Conservation (phyloP, 371 early-diverging fungal species). For the Amoeboaphelidium occidentale region DNA sequence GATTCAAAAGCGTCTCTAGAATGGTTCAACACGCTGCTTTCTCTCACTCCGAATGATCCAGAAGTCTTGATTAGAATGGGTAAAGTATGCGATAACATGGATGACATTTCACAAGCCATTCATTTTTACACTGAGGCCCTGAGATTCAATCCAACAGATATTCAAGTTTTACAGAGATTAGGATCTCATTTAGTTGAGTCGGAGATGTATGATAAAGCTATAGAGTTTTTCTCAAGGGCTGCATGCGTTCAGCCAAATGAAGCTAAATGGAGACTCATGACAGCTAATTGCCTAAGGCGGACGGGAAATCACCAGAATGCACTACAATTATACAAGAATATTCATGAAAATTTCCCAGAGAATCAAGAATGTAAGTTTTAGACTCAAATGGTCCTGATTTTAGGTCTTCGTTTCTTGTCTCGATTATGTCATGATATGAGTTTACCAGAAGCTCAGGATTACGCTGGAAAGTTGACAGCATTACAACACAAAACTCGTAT, state of each 20-base stretch:
- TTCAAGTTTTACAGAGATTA: constrained; percentile 22
- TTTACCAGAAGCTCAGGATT: no score
- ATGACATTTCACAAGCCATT: constrained; percentile 23
- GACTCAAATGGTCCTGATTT: no score
- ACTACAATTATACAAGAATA: constrained; percentile 17
- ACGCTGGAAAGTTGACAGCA: no score
- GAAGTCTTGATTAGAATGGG: constrained; percentile 18
- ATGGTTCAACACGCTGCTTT: constrained; percentile 23
- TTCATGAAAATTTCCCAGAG: constrained; percentile 20
- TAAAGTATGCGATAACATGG: constrained; percentile 14
- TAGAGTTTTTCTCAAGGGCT: constrained; percentile 22
- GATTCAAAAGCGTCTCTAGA: constrained; percentile 18
- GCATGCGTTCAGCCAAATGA: constrained; percentile 16
- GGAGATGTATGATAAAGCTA: constrained; percentile 27
- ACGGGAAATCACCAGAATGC: constrained; percentile 22
- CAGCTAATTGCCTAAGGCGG: constrained; percentile 19
- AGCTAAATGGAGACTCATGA: constrained; percentile 24
- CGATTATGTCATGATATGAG: no score
- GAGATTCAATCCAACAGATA: constrained; percentile 18
- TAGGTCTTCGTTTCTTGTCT: no score
- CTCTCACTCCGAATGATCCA: constrained; percentile 26
- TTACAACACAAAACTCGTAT: no score
- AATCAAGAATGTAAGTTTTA: constrained; percentile 19
- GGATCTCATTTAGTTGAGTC: constrained; percentile 25
- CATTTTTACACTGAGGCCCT: constrained; percentile 23